Percentiles rank a stretch among this genome's conserved stretches.
These are phyloP conservation scores for Alternaria longipes DNA, from an alignment of 2,329 filamentous ascomycete genomes.

Conservation along the genomic window DNA sequence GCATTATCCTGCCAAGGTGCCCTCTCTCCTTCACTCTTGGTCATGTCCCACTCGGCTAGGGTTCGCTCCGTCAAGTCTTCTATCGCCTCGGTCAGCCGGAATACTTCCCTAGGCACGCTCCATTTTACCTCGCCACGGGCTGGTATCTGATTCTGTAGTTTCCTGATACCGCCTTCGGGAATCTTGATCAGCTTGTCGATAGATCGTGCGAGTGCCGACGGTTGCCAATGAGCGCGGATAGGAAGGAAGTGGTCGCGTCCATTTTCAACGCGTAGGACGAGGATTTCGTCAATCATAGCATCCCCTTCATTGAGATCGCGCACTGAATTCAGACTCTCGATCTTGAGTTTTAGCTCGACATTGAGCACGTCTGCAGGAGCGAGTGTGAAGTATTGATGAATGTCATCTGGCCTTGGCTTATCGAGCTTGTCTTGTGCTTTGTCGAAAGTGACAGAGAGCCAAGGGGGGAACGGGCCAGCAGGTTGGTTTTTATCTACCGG, in stretches of 20 bases:
- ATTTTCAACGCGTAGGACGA: slow-evolving; percentile 82
- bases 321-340: slow-evolving; percentile 71
- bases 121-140: slow-evolving; percentile 64
- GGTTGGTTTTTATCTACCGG: slow-evolving; percentile 61
- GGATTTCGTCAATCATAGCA: slow-evolving; percentile 78
- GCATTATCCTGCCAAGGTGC: slow-evolving; percentile 64
- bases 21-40: slow-evolving; percentile 48
- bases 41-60: slow-evolving; percentile 71
- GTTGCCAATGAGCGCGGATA: slow-evolving; percentile 78
- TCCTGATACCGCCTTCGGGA: slow-evolving; percentile 79
- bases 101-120: slow-evolving; percentile 87
- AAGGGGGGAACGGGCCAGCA: slow-evolving; percentile 63
- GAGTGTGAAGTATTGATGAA: slow-evolving; percentile 68
- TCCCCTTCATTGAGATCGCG: slow-evolving; percentile 75
- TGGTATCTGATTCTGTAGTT: slow-evolving; percentile 67
- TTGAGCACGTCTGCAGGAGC: slow-evolving; percentile 85
- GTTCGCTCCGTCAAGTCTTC: slow-evolving; percentile 67
- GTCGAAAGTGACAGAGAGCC: slow-evolving; percentile 76
- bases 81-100: slow-evolving; percentile 85
- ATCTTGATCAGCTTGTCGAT: slow-evolving; percentile 89
- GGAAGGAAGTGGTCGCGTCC: slow-evolving; percentile 94
- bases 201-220: slow-evolving; percentile 82
- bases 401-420: slow-evolving; percentile 38
- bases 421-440: slow-evolving; percentile 55
- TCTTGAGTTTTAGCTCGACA: slow-evolving; percentile 72